Evolutionary conservation across 1,284 basidiomycete species (phyloP).

Genomic region (Puccinia triticina): DNA sequence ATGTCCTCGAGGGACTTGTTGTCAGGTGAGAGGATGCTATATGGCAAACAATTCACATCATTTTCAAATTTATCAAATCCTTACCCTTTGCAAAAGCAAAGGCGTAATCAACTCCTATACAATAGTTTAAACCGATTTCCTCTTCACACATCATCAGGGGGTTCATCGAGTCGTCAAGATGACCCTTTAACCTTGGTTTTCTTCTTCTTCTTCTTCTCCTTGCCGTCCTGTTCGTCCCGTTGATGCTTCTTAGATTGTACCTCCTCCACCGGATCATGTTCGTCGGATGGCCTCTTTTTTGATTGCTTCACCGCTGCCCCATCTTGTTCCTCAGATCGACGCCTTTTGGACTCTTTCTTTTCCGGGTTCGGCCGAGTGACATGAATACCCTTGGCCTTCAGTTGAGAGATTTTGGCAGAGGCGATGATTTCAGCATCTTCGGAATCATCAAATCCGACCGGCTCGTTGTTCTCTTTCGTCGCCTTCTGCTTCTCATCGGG

Average conservation of each 20-base stretch:
- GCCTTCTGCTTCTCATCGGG: conserved; percentile 29
- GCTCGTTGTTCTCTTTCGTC: neutral
- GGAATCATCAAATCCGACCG: conserved; percentile 54
- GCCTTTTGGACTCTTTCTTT: neutral
- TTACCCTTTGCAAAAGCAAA: neutral
- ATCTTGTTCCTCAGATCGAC: neutral
- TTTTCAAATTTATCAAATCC: neutral
- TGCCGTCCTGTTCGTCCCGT: conserved; percentile 9
- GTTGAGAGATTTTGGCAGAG: conserved; percentile 54
- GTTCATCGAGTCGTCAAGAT: neutral
- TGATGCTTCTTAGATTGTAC: conserved; percentile 14
- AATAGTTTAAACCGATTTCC: neutral
- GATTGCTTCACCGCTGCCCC: neutral
- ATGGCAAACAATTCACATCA: neutral
- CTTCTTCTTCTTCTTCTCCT: conserved; percentile 17
- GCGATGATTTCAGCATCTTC: conserved; percentile 55
- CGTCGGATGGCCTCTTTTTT: neutral
- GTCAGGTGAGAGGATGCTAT: too few relatives aligned
- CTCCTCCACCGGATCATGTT: neutral
- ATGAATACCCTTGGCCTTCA: conserved; percentile 56
- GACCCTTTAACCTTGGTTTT: neutral
- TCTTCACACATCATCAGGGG: neutral
- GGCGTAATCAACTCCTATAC: neutral
- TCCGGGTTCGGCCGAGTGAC: conserved; percentile 35
- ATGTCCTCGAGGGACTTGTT: too few relatives aligned